phyloP scores from a whole-genome alignment of 371 early-diverging fungal species.

The Haplosporangium sp. region DNA sequence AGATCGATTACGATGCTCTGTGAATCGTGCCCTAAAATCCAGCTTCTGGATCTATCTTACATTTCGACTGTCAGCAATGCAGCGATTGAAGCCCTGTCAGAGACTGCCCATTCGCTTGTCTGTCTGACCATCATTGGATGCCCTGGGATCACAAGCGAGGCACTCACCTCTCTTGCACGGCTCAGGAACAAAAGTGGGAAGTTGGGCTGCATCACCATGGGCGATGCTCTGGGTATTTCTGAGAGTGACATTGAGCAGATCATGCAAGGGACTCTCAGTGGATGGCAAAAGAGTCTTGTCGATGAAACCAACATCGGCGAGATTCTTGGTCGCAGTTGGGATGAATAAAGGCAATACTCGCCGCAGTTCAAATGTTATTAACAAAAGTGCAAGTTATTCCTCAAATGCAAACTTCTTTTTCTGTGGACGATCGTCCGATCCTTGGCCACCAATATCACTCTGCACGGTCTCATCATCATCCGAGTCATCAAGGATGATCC shows the following conservation, averaged over 20 bases:
- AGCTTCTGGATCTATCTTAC: constrained; percentile 53
- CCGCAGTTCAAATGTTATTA: no score
- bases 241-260: constrained; percentile 55
- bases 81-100: constrained; percentile 48
- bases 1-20: constrained; percentile 24
- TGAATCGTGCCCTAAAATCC: constrained; percentile 46
- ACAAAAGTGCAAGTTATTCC: constrained; percentile 4
- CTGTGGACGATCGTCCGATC: constrained; percentile 17
- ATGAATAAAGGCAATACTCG: constrained; percentile 15
- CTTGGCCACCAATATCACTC: not conserved
- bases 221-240: constrained; percentile 52
- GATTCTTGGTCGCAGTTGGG: constrained; percentile 53
- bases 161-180: constrained; percentile 34
- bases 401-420: constrained; percentile 34
- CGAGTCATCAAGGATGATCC: constrained; percentile 39
- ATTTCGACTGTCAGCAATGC: constrained; percentile 42
- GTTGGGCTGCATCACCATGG: constrained; percentile 56
- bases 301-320: constrained; percentile 52
- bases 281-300: constrained; percentile 54
- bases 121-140: constrained; percentile 57
- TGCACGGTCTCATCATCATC: constrained; percentile 34
- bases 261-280: constrained; percentile 52
- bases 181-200: constrained; percentile 42
- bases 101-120: constrained; percentile 39
- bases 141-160: constrained; percentile 41